Base-by-base conservation (phyloP, 2,329 filamentous ascomycete genomes). In the Ceratocystis cacaofunesta region DNA sequence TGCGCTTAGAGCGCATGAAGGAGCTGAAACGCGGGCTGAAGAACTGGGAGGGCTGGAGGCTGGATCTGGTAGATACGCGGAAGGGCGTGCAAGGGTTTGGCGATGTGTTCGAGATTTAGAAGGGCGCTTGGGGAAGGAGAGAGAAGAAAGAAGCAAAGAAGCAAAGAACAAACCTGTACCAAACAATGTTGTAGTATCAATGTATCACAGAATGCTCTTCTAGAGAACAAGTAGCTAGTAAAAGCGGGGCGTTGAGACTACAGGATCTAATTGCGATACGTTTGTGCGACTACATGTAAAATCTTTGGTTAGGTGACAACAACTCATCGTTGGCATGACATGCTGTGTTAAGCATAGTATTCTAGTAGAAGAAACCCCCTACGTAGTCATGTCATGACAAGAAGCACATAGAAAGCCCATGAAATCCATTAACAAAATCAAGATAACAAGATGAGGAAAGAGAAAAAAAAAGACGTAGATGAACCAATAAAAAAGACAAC, bases 21-120 rank as follows among this genome's bases (percentile, higher is more conserved):
- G 81, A 86, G 73, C 76, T 86, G 65, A 87, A 87, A 78, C 75
- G 83, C 66, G 78, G 78, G 1, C 75, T 87, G 63, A 85, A 84
- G 76, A 83, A 84, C 71, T 87, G 84, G 84, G 82, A 86, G 68
- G 83, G 84, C 6, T 87, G 83, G 83, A 78, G 84, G 73, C 74
- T 87, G 70, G 84, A 87, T 71, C 76, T 87, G 70, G 84, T 86
- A 5, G 84, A 87, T 71, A 78, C 76, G 60, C 76, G 82, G 68
- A 76, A 78, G 68, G 82, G 81, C 3, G 80, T 80, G 0, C 81
- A 84, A 69, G 83, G 83, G 0, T 76, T 82, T 22, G 84, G 84
- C 1, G 82, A 85, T 72, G 82, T 87, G 30, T 87, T 87, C 72
- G 84, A 86, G 70, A 76, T 86, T 63, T 88, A 72, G 48, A 22